These are phyloP conservation scores for Venturia asperata DNA, from an alignment of 2,329 filamentous ascomycete genomes.

Conservation along the genomic window DNA sequence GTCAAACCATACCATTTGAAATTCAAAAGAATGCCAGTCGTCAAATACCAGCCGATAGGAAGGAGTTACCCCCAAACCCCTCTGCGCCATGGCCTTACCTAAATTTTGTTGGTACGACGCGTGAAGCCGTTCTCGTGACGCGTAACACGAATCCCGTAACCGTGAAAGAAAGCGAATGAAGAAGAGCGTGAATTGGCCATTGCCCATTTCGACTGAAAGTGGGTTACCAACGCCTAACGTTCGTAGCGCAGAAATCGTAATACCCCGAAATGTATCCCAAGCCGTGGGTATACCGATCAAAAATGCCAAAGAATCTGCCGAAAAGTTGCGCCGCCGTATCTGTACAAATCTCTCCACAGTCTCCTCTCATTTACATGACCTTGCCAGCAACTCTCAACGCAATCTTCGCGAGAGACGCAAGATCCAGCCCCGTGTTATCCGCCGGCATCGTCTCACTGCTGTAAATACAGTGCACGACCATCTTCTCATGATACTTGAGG, in stretches of 20 bases:
- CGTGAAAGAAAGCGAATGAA: background rate
- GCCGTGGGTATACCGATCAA: background rate
- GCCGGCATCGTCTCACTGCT: conserved; percentile 63
- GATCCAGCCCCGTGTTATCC: conserved; percentile 38
- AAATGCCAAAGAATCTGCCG: too few species aligned
- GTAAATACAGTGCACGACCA: conserved; percentile 90
- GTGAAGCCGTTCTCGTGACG: background rate
- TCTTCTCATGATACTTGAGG: conserved; percentile 77
- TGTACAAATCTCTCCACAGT: background rate
- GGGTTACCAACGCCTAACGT: background rate
- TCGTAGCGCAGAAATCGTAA: background rate
- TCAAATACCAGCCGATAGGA: too few species aligned
- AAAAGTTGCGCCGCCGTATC: background rate
- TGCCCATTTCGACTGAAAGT: background rate
- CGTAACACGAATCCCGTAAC: background rate
- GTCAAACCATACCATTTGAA: too few species aligned
- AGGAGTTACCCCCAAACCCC: too few species aligned
- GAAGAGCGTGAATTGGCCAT: conserved; percentile 5
- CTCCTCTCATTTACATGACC: conserved; percentile 22
- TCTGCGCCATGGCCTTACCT: too few species aligned
- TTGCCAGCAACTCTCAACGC: conserved; percentile 29
- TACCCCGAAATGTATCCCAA: background rate
- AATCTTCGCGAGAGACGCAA: conserved; percentile 33
- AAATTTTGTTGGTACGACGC: background rate
- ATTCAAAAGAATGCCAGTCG: too few species aligned